Evolutionary conservation across 305 asterid species (phyloP).

Genomic region (Fraxinus floribunda): DNA sequence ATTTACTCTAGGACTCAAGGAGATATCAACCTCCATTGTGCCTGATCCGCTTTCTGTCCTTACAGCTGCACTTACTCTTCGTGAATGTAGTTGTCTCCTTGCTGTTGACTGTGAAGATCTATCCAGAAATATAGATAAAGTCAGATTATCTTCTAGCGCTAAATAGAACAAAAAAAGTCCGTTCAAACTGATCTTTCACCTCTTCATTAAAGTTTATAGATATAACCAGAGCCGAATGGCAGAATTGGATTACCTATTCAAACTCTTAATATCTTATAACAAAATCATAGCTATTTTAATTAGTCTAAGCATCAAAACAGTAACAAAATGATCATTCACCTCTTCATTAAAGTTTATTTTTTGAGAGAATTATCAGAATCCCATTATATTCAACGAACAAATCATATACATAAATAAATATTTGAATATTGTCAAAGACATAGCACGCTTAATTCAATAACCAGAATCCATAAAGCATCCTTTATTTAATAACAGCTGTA

Average conservation of each 20-base stretch:
- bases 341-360: not conserved
- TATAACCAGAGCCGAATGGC: not conserved
- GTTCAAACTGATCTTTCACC: too few relatives aligned
- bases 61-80: conserved; percentile 36
- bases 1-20: conserved; percentile 84
- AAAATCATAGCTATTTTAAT: not conserved
- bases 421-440: not conserved
- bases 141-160: not conserved
- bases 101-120: conserved; percentile 35
- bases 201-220: not conserved
- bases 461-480: not conserved
- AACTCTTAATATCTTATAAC: not conserved
- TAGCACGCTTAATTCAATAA: not conserved
- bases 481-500: too few relatives aligned
- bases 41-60: conserved; percentile 40
- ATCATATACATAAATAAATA: not conserved
- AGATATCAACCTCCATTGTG: conserved; percentile 57
- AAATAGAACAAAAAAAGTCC: not conserved
- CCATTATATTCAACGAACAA: not conserved
- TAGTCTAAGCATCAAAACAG: not conserved
- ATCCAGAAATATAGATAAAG: conserved; percentile 19
- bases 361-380: not conserved
- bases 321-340: not conserved
- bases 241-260: not conserved
- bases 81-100: conserved; percentile 25